Conservation (phyloP, 208 protist species). For the Acanthamoeba sp. region DNA sequence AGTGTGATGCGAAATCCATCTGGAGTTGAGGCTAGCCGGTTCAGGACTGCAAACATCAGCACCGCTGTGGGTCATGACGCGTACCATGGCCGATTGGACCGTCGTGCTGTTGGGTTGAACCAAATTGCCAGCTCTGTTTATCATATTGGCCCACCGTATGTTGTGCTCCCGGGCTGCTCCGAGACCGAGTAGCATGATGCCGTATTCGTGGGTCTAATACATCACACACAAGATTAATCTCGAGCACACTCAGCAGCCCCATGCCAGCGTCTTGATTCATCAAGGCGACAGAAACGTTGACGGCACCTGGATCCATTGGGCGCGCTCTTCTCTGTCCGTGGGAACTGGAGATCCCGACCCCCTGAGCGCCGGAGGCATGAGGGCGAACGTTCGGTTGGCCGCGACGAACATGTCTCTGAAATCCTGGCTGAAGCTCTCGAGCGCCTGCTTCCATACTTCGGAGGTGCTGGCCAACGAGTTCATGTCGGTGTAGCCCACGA, state of each 20-base stretch:
- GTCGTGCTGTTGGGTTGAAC: neutral
- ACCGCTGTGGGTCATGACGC: too few relatives aligned
- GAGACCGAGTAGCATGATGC: neutral
- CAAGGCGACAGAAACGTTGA: neutral
- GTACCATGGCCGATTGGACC: neutral
- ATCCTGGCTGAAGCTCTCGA: conserved; percentile 17
- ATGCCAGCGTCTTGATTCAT: neutral
- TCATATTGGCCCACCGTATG: neutral
- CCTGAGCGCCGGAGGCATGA: neutral
- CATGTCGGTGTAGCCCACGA: neutral
- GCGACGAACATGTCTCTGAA: neutral
- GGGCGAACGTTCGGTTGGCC: neutral
- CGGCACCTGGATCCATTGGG: neutral
- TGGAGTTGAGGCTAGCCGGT: too few relatives aligned
- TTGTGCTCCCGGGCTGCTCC: neutral
- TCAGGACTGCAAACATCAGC: too few relatives aligned
- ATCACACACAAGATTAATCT: neutral
- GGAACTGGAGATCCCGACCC: neutral
- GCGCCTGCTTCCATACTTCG: neutral
- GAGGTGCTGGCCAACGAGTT: too few relatives aligned
- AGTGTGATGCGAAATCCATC: too few relatives aligned
- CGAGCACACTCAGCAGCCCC: too few relatives aligned
- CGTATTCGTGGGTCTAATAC: neutral
- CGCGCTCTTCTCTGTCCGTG: neutral
- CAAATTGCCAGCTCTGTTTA: neutral